These are phyloP conservation scores for Citropsis articulata DNA, from an alignment of 345 rosid species.

Conservation along the genomic window DNA sequence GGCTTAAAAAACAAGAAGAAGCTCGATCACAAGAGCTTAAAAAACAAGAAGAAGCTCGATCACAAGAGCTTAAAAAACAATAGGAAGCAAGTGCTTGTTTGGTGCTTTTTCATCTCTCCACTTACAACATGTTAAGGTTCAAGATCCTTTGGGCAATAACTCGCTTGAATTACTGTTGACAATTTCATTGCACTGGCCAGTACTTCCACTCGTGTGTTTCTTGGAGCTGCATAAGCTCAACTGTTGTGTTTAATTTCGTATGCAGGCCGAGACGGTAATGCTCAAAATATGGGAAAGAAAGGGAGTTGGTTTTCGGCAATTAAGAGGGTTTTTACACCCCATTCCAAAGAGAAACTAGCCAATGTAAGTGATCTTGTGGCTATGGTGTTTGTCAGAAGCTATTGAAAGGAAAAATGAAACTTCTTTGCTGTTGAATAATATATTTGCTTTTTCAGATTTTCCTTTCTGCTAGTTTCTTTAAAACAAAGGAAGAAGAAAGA, in stretches of 20 bases:
- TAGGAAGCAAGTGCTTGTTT: background rate
- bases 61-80: background rate
- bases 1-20: background rate
- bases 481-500: background rate
- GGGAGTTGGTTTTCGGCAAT: conserved; percentile 96
- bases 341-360: conserved; percentile 67
- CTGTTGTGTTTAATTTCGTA: conserved; percentile 17
- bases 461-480: background rate
- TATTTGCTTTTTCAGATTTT: background rate
- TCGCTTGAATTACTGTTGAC: background rate
- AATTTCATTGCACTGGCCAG: background rate
- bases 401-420: background rate
- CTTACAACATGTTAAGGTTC: background rate
- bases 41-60: background rate
- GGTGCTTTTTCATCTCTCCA: background rate
- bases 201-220: background rate
- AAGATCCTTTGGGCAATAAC: background rate
- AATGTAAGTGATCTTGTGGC: conserved; percentile 46
- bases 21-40: background rate
- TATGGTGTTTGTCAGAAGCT: background rate
- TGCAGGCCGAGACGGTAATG: conserved; percentile 55
- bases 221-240: conserved; percentile 20
- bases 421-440: background rate
- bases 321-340: conserved; percentile 70
- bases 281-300: conserved; percentile 82